Evolutionary conservation across 1,284 basidiomycete species (phyloP).

Genomic region (Coniophora puteana): DNA sequence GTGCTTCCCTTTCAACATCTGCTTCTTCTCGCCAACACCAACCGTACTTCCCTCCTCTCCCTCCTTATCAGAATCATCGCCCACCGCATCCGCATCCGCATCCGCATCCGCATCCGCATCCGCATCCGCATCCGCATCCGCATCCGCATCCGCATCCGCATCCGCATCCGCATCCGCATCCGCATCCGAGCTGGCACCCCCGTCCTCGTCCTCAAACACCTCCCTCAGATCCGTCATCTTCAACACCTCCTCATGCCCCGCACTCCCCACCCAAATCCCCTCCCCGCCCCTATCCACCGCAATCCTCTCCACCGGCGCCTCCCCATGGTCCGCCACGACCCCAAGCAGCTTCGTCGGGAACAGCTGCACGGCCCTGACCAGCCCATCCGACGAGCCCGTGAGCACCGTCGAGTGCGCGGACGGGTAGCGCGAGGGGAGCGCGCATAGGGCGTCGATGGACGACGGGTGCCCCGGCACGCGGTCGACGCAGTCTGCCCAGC

Average conservation of each 20-base stretch:
- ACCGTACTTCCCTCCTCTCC: no score
- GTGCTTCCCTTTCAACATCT: constrained; percentile 6
- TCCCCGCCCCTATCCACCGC: constrained; percentile 53
- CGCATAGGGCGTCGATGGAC: constrained; percentile 81
- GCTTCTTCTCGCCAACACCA: neutral
- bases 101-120: constrained; percentile 5
- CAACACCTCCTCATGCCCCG: constrained; percentile 87
- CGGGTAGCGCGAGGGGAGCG: constrained; percentile 63
- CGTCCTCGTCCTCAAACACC: constrained; percentile 43
- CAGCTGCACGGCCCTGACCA: constrained; percentile 86
- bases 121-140: constrained; percentile 35
- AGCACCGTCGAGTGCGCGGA: constrained; percentile 74
- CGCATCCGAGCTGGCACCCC: constrained; percentile 22
- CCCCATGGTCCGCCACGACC: constrained; percentile 86
- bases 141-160: constrained; percentile 33
- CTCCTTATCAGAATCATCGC: no score
- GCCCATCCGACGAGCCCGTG: constrained; percentile 91
- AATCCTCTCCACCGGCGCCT: constrained; percentile 89
- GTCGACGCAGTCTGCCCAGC: constrained; percentile 93
- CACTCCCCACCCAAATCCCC: constrained; percentile 85
- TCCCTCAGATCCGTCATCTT: constrained; percentile 80
- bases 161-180: constrained; percentile 26
- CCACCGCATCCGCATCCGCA: no score
- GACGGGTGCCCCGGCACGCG: constrained; percentile 89
- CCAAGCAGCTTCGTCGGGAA: constrained; percentile 90